Base-by-base conservation (phyloP, 306 rosid genomes). In the Senna siamea region DNA sequence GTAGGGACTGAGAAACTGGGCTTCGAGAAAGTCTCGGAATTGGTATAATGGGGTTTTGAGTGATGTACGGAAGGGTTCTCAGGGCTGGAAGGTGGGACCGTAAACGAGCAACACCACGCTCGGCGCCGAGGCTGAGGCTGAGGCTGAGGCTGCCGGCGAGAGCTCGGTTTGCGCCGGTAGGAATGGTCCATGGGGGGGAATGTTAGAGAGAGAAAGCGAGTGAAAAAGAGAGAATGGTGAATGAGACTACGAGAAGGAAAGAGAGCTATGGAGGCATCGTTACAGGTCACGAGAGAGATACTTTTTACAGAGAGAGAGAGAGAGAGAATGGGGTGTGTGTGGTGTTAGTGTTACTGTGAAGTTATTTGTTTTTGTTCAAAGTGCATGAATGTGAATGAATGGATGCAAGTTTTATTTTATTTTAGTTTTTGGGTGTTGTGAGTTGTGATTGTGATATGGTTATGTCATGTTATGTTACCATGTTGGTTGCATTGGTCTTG, bases 61-160 rank as follows among this genome's bases (percentile, higher is more conserved):
- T 53, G 81, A 46, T 66, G 56, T 52, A 70, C 10, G 11, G 77
- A 55, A 32, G 77, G 48, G 80, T 84, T 78, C 26, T 90, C 97
- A n/a, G 98, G 98, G 78, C 98, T 93, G 1, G 90, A 76, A 6
- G 98, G 98, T 0, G 98, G 98, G 2, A 81, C 88, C 0, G 85
- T 77, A 80, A 90, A 89, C 1, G 98, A 87, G 82, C 98, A 93
- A 41, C 98, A 93, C 98, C 97, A 93, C 32, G 96, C 79, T 52
- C 90, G 73, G 61, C 88, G 87, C 8, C 83, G 92, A 38, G 60
- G 6, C 15, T 5, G 44, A 17, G 38, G 46, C 6, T 8, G 7
- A 12, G 64, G 34, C 6, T 41, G 64, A 12, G 40, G 41, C 5
- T 59, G 28, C 51, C 66, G 66, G 26, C 46, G 46, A 26, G 66